phyloP scores from a whole-genome alignment of 352 stramenopile genomes.

The Phytophthora cryptogea region DNA sequence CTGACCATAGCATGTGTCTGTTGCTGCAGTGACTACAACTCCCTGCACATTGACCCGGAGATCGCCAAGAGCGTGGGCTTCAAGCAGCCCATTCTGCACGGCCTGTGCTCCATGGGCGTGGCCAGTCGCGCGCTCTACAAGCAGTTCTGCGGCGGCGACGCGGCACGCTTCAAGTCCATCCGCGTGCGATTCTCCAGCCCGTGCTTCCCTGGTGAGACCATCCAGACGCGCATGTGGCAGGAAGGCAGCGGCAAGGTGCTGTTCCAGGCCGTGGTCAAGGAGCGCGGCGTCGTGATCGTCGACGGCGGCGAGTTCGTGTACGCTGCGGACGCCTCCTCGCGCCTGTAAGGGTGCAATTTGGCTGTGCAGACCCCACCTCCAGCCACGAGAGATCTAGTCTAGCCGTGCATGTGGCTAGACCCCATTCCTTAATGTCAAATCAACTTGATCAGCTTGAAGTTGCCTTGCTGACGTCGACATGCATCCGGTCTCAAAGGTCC shows the following conservation, averaged over 20 bases:
- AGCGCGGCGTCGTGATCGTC: conserved; percentile 76
- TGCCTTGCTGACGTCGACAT: conserved; percentile 6
- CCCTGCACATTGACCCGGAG: conserved; percentile 92
- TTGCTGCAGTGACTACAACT: conserved; percentile 90
- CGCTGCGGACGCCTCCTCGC: conserved; percentile 17
- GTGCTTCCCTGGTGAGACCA: conserved; percentile 85
- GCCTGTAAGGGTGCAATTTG: conserved; percentile 25
- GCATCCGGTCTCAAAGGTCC: background rate
- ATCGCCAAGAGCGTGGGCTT: conserved; percentile 80
- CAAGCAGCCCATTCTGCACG: conserved; percentile 92
- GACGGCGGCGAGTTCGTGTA: conserved; percentile 84
- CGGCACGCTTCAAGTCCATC: conserved; percentile 80
- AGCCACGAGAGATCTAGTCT: conserved; percentile 4
- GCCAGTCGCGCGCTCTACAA: conserved; percentile 80
- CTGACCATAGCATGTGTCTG: background rate
- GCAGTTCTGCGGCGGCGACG: conserved; percentile 74
- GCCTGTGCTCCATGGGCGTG: conserved; percentile 93
- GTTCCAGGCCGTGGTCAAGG: conserved; percentile 79
- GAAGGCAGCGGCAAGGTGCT: conserved; percentile 49
- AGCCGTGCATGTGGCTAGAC: background rate
- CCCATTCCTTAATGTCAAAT: conserved; percentile 1
- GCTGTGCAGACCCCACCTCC: background rate
- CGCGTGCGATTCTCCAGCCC: conserved; percentile 89
- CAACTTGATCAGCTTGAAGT: conserved; percentile 29
- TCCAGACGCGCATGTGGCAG: conserved; percentile 87